Percentiles rank a stretch among this genome's conserved stretches.
phyloP scores from a whole-genome alignment of 1,284 basidiomycete species.

The Hymenochaete sp. region DNA sequence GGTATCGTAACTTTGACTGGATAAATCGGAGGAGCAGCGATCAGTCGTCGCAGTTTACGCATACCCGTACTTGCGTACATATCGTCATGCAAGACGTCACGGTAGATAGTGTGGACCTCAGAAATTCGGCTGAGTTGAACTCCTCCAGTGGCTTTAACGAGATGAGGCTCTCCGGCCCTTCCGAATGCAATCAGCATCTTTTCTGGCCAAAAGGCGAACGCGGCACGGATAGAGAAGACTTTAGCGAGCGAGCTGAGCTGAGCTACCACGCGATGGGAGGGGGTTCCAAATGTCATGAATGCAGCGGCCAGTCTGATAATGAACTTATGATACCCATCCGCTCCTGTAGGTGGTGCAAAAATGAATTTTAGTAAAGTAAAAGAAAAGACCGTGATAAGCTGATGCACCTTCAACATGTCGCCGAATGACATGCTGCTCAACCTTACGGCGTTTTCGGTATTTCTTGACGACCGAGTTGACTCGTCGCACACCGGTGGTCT shows the following conservation, averaged over 20 bases:
- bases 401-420: no score
- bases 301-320: slow-evolving; percentile 54
- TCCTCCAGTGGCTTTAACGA: not conserved
- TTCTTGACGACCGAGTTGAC: no score
- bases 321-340: slow-evolving; percentile 35
- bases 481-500: no score
- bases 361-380: no score
- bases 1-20: not conserved
- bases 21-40: not conserved
- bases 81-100: not conserved
- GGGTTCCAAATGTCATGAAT: slow-evolving; percentile 24
- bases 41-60: not conserved
- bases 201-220: no score
- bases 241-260: not conserved
- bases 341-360: no score
- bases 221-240: not conserved
- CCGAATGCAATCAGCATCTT: no score
- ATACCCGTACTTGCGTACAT: not conserved
- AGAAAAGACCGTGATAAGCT: no score
- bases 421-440: no score
- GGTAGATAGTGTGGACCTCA: not conserved
- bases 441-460: no score
- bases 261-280: not conserved
- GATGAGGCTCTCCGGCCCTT: no score
- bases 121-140: not conserved